Base-by-base conservation (phyloP, 2,329 filamentous ascomycete genomes). In the Raffaelea deltoideospora region DNA sequence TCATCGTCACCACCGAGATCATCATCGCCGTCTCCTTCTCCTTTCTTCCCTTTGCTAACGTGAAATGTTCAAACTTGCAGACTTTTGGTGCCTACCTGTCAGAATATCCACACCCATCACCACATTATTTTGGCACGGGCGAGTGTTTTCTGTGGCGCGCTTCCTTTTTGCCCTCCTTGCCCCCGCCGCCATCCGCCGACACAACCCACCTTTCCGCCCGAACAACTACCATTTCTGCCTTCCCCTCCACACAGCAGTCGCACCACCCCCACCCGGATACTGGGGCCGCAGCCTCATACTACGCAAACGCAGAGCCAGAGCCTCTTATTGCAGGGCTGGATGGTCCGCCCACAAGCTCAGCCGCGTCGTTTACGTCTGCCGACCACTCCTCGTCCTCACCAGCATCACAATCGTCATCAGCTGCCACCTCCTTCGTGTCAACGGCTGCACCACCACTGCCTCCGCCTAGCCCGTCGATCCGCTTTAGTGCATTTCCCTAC, bases 401-500 rank as follows among this genome's bases (percentile, higher is more conserved):
- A 10, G 33, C 32, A 7, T 33, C 39, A 11, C 10, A 14, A 10
- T 14, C 27, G 3, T 24, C 33, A 10, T 34, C 33, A 10, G 21
- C 38, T 10, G 22, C 24, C 37, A 10, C 34, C 33, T 14, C 21
- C 18, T 31, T 33, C 10, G 21, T 15, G 20, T 14, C 31, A 10
- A 23, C 34, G 3, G 34, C 44, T n/a, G 45, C 31, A 20, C 41
- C 37, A 13, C 42, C 41, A 31, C 26, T 43, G 15, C 50, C 50
- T 8, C 69, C 65, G 20, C 74, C 75, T 4, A 72, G 76, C 5
- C 82, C 88, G 43, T 69, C 76, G 20, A 84, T 96, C 47, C 76
- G 90, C 17, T 98, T 98, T 69, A 95, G 94, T 59, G 88, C 88
- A 0, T 98, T 96, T 50, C 87, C 88, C 0, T 96, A 95, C 52